A percentile compares a stretch with the other conserved stretches of the same genome.
These are phyloP conservation scores for Fusarium nygamai DNA, from an alignment of 2,329 filamentous ascomycete genomes.

Conservation along the genomic window DNA sequence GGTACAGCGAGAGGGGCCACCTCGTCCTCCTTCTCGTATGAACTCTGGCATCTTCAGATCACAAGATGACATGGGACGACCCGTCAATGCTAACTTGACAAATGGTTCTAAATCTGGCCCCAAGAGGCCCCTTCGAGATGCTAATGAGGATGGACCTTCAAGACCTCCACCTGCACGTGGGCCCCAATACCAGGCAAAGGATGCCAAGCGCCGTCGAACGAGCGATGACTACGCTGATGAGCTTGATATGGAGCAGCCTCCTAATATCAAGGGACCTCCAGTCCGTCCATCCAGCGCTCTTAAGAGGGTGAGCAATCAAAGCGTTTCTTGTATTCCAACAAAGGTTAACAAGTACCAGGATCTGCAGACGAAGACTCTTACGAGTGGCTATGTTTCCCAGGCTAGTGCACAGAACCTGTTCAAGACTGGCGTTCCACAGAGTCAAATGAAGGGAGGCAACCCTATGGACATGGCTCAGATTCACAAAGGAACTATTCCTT, in stretches of 20 bases:
- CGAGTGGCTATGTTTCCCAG: conserved; percentile 69
- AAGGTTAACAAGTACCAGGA: conserved; percentile 62
- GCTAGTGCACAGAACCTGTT: conserved; percentile 67
- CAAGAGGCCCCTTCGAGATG: conserved; percentile 78
- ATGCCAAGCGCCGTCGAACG: conserved; percentile 83
- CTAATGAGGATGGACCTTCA: conserved; percentile 63
- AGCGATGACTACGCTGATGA: conserved; percentile 77
- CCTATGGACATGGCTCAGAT: conserved; percentile 88
- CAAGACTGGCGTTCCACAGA: conserved; percentile 74
- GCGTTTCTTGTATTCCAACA: not conserved
- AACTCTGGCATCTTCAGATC: conserved; percentile 61
- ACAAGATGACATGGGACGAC: conserved; percentile 69
- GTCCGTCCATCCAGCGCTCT: conserved; percentile 79
- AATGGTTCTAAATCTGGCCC: conserved; percentile 68
- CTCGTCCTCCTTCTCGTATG: conserved; percentile 67
- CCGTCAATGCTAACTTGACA: conserved; percentile 69
- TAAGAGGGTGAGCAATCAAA: conserved; percentile 69
- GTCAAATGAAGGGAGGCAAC: conserved; percentile 70
- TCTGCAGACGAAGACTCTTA: conserved; percentile 66
- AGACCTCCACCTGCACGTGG: conserved; percentile 59
- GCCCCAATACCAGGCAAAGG: conserved; percentile 73
- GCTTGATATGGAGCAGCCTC: conserved; percentile 65
- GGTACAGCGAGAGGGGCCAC: conserved; percentile 47
- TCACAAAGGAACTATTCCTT: conserved; percentile 88
- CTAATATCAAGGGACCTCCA: conserved; percentile 79